Evolutionary conservation across 257 asterid genomes (phyloP).

Genomic region (Penstemon davidsonii): DNA sequence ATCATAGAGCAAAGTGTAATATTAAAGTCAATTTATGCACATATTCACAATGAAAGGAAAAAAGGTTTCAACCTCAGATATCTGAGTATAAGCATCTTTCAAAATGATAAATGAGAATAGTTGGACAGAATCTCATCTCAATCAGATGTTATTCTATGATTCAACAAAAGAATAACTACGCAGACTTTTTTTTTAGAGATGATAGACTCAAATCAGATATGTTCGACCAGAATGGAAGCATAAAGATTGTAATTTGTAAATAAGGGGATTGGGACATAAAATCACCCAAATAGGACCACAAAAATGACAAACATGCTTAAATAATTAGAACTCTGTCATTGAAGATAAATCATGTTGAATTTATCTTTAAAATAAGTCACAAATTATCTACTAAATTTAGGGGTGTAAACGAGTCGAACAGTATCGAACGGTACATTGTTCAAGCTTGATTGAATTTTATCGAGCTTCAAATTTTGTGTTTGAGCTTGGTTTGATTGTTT

Average conservation of each 20-base stretch:
- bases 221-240: constrained; percentile 4
- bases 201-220: constrained; percentile 1
- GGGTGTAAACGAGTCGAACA: too few species aligned
- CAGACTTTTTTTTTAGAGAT: background rate
- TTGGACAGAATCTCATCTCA: background rate
- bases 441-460: too few species aligned
- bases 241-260: background rate
- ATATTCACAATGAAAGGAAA: constrained; percentile 13
- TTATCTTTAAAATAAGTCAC: background rate
- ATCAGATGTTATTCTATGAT: too few species aligned
- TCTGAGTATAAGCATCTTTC: background rate
- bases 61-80: background rate
- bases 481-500: too few species aligned
- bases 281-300: background rate
- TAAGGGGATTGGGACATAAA: background rate
- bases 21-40: constrained; percentile 8
- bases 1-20: constrained; percentile 28
- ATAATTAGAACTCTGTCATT: background rate
- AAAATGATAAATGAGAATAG: background rate
- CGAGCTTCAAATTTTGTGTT: too few species aligned
- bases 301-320: background rate
- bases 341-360: constrained; percentile 14
- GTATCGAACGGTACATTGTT: too few species aligned
- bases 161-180: too few species aligned
- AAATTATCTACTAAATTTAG: background rate